Evolutionary conservation across 108 stramenopile genomes (phyloP), one percentile per base, ranked within the genome.

Genomic region (Discostella stelligeroides): DNA sequence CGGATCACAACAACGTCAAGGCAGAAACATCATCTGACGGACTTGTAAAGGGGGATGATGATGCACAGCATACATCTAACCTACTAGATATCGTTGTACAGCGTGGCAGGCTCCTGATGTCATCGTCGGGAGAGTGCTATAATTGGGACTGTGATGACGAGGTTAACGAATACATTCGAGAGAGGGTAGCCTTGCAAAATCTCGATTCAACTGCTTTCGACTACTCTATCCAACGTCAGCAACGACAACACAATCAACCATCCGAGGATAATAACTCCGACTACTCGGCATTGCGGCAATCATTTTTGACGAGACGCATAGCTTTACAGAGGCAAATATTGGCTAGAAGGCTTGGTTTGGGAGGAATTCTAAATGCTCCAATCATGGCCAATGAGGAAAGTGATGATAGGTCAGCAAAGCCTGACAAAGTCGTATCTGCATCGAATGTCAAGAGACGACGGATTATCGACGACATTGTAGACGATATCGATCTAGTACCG

Each of bases 301-400:
- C 80, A 56, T 92, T 89, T 66, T 46, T 84, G 4, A 49, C 46
- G 34, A 72, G 64, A 58, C 56, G 91, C 60, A 59, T 92, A 2
- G 55, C 75, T 34, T 63, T 86, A 41, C 92, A 93, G 67, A 78
- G 92, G 65, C 76, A 65, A 62, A 90, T 93, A 50, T 69, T 93
- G 70, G 86, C 88, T 1, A 70, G 75, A 47, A 71, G 92, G 15
- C 66, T 93, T 24, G 92, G 92, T 20, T 72, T 92, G 12, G 82
- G 77, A 29, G 77, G 70, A 14, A 76, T 88, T 39, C 57, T 91
- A 63, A 71, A 68, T 63, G 67, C 76, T 30, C 75, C 74, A 30
- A 57, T 57, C 14, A 68, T 80, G 10, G 63, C 53, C 15, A 67
- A 38, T 29, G 59, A 5, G 21, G 47, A 42, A 51, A 18, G 48